Percentiles rank a stretch among this genome's conserved stretches.
Evolutionary conservation across 495 filamentous ascomycete genomes (phyloP).

Genomic region (Aspergillus sparsus): DNA sequence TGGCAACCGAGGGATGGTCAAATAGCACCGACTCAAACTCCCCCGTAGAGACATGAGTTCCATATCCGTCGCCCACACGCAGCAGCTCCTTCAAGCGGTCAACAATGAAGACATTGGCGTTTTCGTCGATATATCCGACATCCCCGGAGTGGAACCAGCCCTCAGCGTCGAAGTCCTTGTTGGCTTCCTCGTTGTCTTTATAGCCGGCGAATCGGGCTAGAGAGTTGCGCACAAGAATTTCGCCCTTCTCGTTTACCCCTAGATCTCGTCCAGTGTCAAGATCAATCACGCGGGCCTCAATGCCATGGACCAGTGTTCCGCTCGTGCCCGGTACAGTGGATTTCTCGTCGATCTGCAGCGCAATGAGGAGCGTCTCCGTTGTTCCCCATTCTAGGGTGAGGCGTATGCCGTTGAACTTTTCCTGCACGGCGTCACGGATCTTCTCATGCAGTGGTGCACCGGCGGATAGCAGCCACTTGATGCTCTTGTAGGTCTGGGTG

Average conservation of each 20-base stretch:
- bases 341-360: slow-evolving; percentile 26
- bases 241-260: slow-evolving; percentile 18
- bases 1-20: slow-evolving; percentile 61
- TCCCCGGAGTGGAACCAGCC: slow-evolving; percentile 62
- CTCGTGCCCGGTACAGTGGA: slow-evolving; percentile 22
- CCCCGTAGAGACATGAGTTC: slow-evolving; percentile 70
- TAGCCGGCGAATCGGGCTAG: slow-evolving; percentile 25
- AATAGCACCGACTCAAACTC: slow-evolving; percentile 73
- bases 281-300: slow-evolving; percentile 26
- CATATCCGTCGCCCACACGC: slow-evolving; percentile 24
- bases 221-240: slow-evolving; percentile 27
- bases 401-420: slow-evolving; percentile 22
- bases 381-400: slow-evolving; percentile 29
- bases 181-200: slow-evolving; percentile 25
- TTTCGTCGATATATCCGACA: slow-evolving; percentile 53
- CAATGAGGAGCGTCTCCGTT: slow-evolving; percentile 28
- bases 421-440: slow-evolving; percentile 21
- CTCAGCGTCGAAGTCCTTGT: slow-evolving; percentile 26
- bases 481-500: slow-evolving; percentile 16
- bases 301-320: slow-evolving; percentile 27
- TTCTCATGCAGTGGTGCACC: slow-evolving; percentile 28
- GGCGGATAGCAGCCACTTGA: slow-evolving; percentile 32
- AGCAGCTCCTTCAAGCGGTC: slow-evolving; percentile 60
- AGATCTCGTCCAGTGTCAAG: slow-evolving; percentile 23
- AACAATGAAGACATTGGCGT: slow-evolving; percentile 53